phyloP scores from a whole-genome alignment of 1,139 yeast genomes.

The Yarrowia galli region DNA sequence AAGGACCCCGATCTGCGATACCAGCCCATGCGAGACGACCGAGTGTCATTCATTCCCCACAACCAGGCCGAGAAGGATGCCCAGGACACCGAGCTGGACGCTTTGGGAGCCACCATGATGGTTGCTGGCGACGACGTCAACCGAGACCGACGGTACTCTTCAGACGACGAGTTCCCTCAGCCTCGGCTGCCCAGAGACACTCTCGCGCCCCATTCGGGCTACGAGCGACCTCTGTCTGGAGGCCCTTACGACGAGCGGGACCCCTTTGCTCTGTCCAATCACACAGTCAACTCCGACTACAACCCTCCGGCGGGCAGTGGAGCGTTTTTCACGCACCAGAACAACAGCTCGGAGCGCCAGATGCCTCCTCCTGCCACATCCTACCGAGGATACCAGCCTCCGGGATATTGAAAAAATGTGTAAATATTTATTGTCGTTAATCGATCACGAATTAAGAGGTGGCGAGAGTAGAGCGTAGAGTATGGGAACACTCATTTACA shows the following conservation, averaged over 20 bases:
- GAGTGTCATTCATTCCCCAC: slow-evolving; percentile 80
- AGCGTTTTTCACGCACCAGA: slow-evolving; percentile 4
- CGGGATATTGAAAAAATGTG: slow-evolving; percentile 30
- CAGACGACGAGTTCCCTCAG: slow-evolving; percentile 33
- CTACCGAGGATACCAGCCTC: slow-evolving; percentile 35
- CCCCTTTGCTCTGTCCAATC: slow-evolving; percentile 24
- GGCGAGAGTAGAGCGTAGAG: no score
- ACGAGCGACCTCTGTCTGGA: slow-evolving; percentile 27
- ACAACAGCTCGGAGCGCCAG: not conserved
- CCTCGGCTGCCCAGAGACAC: slow-evolving; percentile 35
- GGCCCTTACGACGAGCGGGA: slow-evolving; percentile 25
- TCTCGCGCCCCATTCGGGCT: slow-evolving; percentile 14
- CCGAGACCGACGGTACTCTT: slow-evolving; percentile 23
- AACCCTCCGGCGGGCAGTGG: slow-evolving; percentile 25
- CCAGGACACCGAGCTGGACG: slow-evolving; percentile 74
- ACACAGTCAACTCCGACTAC: slow-evolving; percentile 28
- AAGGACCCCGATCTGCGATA: slow-evolving; percentile 95
- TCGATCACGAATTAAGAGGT: not conserved
- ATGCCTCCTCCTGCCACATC: slow-evolving; percentile 34
- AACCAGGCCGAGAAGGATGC: slow-evolving; percentile 51
- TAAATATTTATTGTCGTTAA: slow-evolving; percentile 24
- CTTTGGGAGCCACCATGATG: slow-evolving; percentile 66
- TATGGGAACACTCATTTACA: no score
- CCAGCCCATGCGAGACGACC: slow-evolving; percentile 96
- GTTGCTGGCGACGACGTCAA: slow-evolving; percentile 23